Percentiles rank a stretch among this genome's conserved stretches.
phyloP scores from a whole-genome alignment of 2,329 filamentous ascomycete genomes.

The Pochonia chlamydosporia region DNA sequence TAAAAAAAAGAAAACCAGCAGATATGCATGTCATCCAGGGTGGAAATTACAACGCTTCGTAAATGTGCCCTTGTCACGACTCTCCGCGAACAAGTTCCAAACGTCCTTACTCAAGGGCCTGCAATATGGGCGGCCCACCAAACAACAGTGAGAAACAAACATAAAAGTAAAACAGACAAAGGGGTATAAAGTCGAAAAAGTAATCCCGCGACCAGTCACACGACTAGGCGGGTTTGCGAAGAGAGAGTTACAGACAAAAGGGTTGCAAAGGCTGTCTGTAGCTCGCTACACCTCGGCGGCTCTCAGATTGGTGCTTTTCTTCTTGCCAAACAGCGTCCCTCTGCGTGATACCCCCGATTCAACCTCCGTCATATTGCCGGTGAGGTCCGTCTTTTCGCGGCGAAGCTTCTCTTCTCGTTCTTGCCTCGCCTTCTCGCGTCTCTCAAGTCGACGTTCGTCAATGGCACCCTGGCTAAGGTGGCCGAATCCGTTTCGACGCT shows the following conservation, averaged over 20 bases:
- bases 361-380: conserved; percentile 25
- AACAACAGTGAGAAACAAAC: not conserved
- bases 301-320: conserved; percentile 22
- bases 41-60: not conserved
- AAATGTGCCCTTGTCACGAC: not conserved
- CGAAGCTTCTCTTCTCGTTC: conserved; percentile 26
- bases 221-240: conserved; percentile 15
- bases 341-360: conserved; percentile 29
- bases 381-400: conserved; percentile 20
- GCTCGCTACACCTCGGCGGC: conserved; percentile 11
- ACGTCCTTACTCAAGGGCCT: not conserved
- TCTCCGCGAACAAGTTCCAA: not conserved
- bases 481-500: conserved; percentile 71
- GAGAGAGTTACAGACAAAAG: not conserved
- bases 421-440: conserved; percentile 49
- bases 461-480: conserved; percentile 78
- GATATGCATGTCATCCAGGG: conserved; percentile 7
- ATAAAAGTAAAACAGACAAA: not conserved
- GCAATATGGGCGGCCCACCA: not conserved
- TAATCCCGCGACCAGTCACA: conserved; percentile 1
- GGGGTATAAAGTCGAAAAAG: not conserved
- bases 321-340: conserved; percentile 40
- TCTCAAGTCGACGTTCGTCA: conserved; percentile 67
- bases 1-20: conserved; percentile 10
- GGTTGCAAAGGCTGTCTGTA: too few relatives aligned